Evolutionary conservation across 768 basidiomycete genomes (phyloP).

Genomic region (Leccinum sublutescens): DNA sequence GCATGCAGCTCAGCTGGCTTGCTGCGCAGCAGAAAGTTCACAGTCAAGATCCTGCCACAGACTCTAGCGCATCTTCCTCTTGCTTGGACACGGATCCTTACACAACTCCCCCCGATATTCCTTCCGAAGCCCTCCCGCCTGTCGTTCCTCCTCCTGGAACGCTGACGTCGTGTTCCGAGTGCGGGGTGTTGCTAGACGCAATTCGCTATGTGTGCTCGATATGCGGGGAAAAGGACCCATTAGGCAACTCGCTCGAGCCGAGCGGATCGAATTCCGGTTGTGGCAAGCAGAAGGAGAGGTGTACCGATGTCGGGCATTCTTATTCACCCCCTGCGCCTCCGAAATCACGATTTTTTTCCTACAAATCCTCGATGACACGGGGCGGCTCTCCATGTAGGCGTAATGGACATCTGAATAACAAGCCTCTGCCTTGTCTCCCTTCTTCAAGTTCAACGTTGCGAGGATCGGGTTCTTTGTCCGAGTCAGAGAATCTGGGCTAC

Average conservation of each 20-base stretch:
- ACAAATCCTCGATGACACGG: constrained; percentile 12
- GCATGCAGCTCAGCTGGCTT: constrained; percentile 67
- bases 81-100: constrained; percentile 17
- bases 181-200: constrained; percentile 69
- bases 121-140: constrained; percentile 48
- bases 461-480: constrained; percentile 1
- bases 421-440: constrained; percentile 47
- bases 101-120: constrained; percentile 38
- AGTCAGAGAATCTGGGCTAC: constrained; percentile 48
- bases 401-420: constrained; percentile 30
- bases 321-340: constrained; percentile 39
- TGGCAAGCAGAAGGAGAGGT: constrained; percentile 50
- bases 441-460: constrained; percentile 22
- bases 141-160: constrained; percentile 53
- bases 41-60: constrained; percentile 18
- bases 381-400: constrained; percentile 12
- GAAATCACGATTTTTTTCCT: constrained; percentile 22
- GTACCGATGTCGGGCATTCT: constrained; percentile 15
- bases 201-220: constrained; percentile 88
- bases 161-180: constrained; percentile 82
- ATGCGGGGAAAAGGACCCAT: constrained; percentile 75
- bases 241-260: constrained; percentile 12
- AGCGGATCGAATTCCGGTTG: constrained; percentile 15
- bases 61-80: constrained; percentile 16
- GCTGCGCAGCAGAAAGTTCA: constrained; percentile 47